Conservation (phyloP, 306 rosid species). For the Astragalus glycyphyllos region DNA sequence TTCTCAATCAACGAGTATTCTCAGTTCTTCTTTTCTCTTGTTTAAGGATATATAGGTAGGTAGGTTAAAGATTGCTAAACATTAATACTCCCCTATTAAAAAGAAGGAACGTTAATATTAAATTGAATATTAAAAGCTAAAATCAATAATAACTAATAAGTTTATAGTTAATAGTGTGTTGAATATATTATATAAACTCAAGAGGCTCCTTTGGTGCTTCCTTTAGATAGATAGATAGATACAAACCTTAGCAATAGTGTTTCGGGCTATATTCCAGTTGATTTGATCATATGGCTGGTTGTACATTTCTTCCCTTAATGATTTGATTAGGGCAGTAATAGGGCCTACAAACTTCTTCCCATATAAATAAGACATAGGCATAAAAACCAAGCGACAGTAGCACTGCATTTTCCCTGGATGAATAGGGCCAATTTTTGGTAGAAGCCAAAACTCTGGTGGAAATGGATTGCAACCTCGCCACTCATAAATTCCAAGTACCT, state of each 20-base stretch:
- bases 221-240: no score
- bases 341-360: constrained; percentile 76
- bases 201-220: no score
- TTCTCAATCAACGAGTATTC: no score
- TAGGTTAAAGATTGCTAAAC: no score
- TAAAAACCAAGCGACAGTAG: constrained; percentile 71
- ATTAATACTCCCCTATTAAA: no score
- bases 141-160: no score
- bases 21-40: no score
- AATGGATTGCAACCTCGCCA: constrained; percentile 79
- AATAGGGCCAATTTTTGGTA: constrained; percentile 55
- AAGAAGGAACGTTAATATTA: no score
- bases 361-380: constrained; percentile 79
- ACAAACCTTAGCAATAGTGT: constrained; percentile 55
- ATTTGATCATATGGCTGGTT: constrained; percentile 52
- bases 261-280: constrained; percentile 56
- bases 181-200: no score
- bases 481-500: constrained; percentile 72
- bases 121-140: no score
- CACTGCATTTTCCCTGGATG: constrained; percentile 79
- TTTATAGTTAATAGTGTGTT: no score
- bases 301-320: constrained; percentile 56
- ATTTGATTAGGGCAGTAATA: constrained; percentile 49
- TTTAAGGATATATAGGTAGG: no score
- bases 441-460: constrained; percentile 82